phyloP scores from a whole-genome alignment of 2,329 filamentous ascomycete species.

The Ophiostoma triangulosporum region DNA sequence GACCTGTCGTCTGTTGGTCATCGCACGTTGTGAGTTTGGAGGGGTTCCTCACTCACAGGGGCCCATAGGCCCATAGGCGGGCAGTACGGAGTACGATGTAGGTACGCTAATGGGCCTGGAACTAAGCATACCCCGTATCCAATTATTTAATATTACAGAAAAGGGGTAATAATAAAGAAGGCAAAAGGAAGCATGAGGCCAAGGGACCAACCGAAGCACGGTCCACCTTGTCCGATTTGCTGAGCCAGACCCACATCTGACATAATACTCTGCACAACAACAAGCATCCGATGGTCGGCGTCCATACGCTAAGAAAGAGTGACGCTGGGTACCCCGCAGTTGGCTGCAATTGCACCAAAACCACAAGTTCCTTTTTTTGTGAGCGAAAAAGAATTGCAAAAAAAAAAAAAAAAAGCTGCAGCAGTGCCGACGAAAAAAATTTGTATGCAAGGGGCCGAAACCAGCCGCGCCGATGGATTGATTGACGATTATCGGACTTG shows the following conservation, averaged over 20 bases:
- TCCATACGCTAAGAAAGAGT: not conserved
- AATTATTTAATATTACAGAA: not conserved
- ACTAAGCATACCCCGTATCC: not conserved
- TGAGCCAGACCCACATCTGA: not conserved
- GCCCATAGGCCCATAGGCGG: too few relatives aligned
- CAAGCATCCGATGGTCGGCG: conserved; percentile 12
- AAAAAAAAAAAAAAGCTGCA: not conserved
- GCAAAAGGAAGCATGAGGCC: not conserved
- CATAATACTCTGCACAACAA: not conserved
- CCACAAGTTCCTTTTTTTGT: not conserved
- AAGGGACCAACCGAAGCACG: not conserved
- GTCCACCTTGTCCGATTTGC: conserved; percentile 1
- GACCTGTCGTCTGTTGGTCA: not conserved
- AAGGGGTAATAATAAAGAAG: not conserved
- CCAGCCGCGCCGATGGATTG: conserved; percentile 1
- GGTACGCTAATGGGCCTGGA: not conserved
- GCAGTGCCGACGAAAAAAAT: conserved; percentile 2
- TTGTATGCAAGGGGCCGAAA: conserved; percentile 5
- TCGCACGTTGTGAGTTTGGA: not conserved
- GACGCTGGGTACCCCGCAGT: conserved; percentile 9
- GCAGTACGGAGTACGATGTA: too few relatives aligned
- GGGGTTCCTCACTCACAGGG: too few relatives aligned
- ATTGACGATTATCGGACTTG: not conserved
- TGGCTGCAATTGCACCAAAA: conserved; percentile 6
- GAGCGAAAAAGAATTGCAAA: not conserved